Evolutionary conservation across 2,329 filamentous ascomycete species (phyloP).

Genomic region (Waltergamsia citrina): DNA sequence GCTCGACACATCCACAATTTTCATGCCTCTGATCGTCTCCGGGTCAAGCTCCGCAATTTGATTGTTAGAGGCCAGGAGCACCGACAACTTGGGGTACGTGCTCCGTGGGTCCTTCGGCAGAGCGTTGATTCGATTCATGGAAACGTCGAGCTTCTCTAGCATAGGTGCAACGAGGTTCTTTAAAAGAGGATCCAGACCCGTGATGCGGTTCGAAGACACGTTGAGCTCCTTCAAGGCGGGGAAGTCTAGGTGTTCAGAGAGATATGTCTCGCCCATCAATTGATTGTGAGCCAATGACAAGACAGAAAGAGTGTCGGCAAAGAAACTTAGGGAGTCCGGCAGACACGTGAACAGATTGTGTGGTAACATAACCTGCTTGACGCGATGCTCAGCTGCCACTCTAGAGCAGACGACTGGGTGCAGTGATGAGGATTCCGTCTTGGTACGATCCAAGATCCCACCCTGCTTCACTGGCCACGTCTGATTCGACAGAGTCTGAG

Average conservation of each 20-base stretch:
- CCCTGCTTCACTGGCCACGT: conserved; percentile 46
- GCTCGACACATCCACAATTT: conserved; percentile 67
- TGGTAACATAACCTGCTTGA: conserved; percentile 57
- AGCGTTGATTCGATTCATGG: conserved; percentile 67
- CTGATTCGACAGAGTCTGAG: conserved; percentile 34
- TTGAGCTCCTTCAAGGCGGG: conserved; percentile 70
- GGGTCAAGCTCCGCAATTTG: conserved; percentile 64
- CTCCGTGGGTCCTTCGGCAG: conserved; percentile 55
- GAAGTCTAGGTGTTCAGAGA: conserved; percentile 58
- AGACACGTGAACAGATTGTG: conserved; percentile 67
- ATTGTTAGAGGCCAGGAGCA: conserved; percentile 72
- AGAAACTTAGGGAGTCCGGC: conserved; percentile 61
- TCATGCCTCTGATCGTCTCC: conserved; percentile 63
- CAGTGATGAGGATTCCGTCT: conserved; percentile 51
- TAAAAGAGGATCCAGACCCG: conserved; percentile 56
- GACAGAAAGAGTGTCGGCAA: conserved; percentile 59
- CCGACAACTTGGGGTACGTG: conserved; percentile 59
- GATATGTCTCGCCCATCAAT: conserved; percentile 52
- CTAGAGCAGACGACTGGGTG: conserved; percentile 48
- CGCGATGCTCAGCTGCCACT: conserved; percentile 40
- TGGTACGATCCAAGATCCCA: conserved; percentile 62
- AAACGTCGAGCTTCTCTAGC: conserved; percentile 71
- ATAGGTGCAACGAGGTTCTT: conserved; percentile 61
- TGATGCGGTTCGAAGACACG: conserved; percentile 64
- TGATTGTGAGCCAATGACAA: conserved; percentile 72